phyloP scores from a whole-genome alignment of 169 alveolate genomes.

The Babesia bovis region DNA sequence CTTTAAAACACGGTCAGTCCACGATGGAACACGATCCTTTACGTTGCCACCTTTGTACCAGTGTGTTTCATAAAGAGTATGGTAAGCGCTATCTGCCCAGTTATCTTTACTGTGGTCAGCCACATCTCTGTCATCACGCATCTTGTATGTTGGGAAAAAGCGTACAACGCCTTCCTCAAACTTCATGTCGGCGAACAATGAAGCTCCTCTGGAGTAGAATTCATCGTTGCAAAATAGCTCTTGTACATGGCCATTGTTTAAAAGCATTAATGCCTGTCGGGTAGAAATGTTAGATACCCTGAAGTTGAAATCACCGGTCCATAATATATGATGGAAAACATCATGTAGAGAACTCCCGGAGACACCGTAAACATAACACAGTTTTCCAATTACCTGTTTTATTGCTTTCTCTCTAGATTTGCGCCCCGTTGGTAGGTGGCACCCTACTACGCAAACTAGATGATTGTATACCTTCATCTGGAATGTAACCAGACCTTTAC shows the following conservation, averaged over 20 bases:
- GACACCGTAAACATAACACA: slow-evolving; percentile 71
- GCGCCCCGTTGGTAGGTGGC: slow-evolving; percentile 81
- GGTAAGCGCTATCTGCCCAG: slow-evolving; percentile 80
- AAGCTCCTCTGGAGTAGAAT: slow-evolving; percentile 21
- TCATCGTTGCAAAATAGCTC: slow-evolving; percentile 42
- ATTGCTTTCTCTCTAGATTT: slow-evolving; percentile 75
- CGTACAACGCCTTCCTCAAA: slow-evolving; percentile 76
- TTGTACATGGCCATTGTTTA: slow-evolving; percentile 30
- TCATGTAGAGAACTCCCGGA: slow-evolving; percentile 70
- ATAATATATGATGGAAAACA: slow-evolving; percentile 83
- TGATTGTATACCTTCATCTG: slow-evolving; percentile 71
- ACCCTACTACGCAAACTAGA: slow-evolving; percentile 77
- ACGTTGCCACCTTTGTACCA: slow-evolving; percentile 81
- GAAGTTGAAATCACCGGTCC: slow-evolving; percentile 87
- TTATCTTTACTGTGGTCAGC: slow-evolving; percentile 57
- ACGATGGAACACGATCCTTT: slow-evolving; percentile 78
- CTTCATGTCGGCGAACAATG: slow-evolving; percentile 38
- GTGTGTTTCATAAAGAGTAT: slow-evolving; percentile 70
- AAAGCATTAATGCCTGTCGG: slow-evolving; percentile 16
- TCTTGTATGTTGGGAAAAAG: slow-evolving; percentile 83
- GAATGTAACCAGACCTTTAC: slow-evolving; percentile 82
- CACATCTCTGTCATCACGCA: slow-evolving; percentile 77
- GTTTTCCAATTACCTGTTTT: slow-evolving; percentile 60
- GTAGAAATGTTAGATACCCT: slow-evolving; percentile 56
- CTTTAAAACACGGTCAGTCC: slow-evolving; percentile 80